Evolutionary conservation across 2,329 filamentous ascomycete genomes (phyloP).

Genomic region (Uncinocarpus reesii): DNA sequence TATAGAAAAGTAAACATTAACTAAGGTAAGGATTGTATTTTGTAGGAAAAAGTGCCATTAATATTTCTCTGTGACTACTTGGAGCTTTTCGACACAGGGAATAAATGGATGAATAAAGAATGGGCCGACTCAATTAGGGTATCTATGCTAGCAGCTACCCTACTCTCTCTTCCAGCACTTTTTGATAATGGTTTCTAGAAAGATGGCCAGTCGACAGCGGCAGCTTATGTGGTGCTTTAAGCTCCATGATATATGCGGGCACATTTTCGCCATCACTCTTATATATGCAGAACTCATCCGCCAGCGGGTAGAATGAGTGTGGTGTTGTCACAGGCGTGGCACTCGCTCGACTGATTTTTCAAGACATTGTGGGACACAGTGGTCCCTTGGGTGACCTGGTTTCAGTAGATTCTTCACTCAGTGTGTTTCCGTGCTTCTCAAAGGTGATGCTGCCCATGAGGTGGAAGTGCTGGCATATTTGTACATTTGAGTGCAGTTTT

Average conservation of each 20-base stretch:
- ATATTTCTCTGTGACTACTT: no score
- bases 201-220: slow-evolving; percentile 32
- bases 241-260: slow-evolving; percentile 31
- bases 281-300: slow-evolving; percentile 31
- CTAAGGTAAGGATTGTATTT: no score
- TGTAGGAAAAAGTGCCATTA: no score
- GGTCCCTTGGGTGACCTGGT: not conserved
- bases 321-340: slow-evolving; percentile 10
- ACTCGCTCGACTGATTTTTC: slow-evolving; percentile 6
- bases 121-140: no score
- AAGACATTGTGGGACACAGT: slow-evolving; percentile 11
- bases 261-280: slow-evolving; percentile 19
- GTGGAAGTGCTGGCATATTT: slow-evolving; percentile 12
- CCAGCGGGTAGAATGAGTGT: slow-evolving; percentile 19
- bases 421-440: slow-evolving; percentile 18
- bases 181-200: no score
- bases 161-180: no score
- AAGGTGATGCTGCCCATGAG: slow-evolving; percentile 14
- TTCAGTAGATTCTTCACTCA: slow-evolving; percentile 10
- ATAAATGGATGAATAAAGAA: no score
- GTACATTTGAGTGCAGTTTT: slow-evolving; percentile 8
- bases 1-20: no score
- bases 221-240: slow-evolving; percentile 43
- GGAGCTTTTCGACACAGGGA: no score
- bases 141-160: no score